Base-by-base conservation (phyloP, 805 yeast genomes). In the Lipomyces chichibuensis region DNA sequence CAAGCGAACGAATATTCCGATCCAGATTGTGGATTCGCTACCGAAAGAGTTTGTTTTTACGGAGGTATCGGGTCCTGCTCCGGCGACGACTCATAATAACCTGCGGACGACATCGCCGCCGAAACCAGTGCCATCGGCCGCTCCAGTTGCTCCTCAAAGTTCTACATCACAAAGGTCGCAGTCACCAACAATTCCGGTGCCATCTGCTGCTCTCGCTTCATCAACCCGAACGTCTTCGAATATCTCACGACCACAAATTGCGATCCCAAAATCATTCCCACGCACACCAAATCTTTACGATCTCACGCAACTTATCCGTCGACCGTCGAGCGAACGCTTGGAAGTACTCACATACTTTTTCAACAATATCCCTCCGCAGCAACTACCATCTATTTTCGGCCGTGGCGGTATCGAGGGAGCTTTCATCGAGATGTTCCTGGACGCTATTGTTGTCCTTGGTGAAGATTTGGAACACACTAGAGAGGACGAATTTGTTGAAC, bases 361-460 rank as follows among this genome's bases (percentile, higher is more conserved):
- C 29, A n/a, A 57, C 7, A 20, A 55, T 29, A 35, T 64, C 23
- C 59, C 62, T 8, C 58, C 67, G 6, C 25, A 25, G 11, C 54
- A 62, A 2, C 46, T 66, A 3, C 25, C 32, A 7, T n/a, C 39
- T 8, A 46, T 65, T 5, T 67, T 67, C 46, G 64, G 66, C 3
- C 65, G 66, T 14, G 70, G 66, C 20, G 70, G 70, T 11, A 62
- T 67, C 25, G 70, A 67, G 32, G 64, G 66, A 17, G 63, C 65
- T 29, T 58, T 59, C 32, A 57, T 67, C 32, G 66, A 67, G 27
- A 57, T 52, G 4, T 65, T 67, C 59, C 43, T 67, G 17, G 59
- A 58, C 6, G 59, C 65, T 35, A 51, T 67, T 7, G 32, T 39
- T 27, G 54, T 59, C 14, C 27, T 33, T 2, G 64, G n/a, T 2